phyloP scores from a whole-genome alignment of 2,329 filamentous ascomycete species.

The Stemphylium lycopersici region DNA sequence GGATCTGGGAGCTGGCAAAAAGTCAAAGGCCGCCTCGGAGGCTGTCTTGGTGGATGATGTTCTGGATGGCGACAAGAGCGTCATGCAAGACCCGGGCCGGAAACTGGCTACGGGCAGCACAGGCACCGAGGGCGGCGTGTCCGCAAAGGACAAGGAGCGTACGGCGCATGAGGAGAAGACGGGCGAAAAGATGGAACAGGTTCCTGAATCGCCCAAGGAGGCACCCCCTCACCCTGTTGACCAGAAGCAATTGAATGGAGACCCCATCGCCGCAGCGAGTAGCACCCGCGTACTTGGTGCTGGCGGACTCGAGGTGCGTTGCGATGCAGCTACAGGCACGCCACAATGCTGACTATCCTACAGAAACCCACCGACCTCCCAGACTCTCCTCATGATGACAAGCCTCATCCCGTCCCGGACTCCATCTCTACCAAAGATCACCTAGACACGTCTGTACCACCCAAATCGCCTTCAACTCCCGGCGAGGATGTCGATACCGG shows the following conservation, averaged over 20 bases:
- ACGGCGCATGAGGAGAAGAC: conserved; percentile 70
- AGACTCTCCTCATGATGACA: conserved; percentile 76
- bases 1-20: conserved; percentile 46
- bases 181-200: conserved; percentile 71
- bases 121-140: conserved; percentile 88
- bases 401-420: conserved; percentile 70
- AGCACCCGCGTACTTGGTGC: conserved; percentile 38
- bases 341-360: conserved; percentile 18
- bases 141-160: conserved; percentile 80
- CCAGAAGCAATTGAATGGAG: conserved; percentile 62
- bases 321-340: neutral
- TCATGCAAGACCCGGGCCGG: conserved; percentile 89
- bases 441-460: conserved; percentile 38
- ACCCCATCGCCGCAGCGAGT: conserved; percentile 15
- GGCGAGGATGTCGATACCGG: conserved; percentile 59
- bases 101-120: conserved; percentile 80
- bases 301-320: conserved; percentile 47
- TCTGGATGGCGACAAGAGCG: conserved; percentile 68
- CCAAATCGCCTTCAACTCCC: conserved; percentile 33
- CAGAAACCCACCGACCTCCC: conserved; percentile 84
- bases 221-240: conserved; percentile 83
- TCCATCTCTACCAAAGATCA: conserved; percentile 70
- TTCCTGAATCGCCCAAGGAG: conserved; percentile 83
- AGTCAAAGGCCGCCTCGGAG: conserved; percentile 27
- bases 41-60: conserved; percentile 49